These are phyloP conservation scores for Cardiospermum halicacabum DNA, from an alignment of 345 rosid species.

Conservation along the genomic window DNA sequence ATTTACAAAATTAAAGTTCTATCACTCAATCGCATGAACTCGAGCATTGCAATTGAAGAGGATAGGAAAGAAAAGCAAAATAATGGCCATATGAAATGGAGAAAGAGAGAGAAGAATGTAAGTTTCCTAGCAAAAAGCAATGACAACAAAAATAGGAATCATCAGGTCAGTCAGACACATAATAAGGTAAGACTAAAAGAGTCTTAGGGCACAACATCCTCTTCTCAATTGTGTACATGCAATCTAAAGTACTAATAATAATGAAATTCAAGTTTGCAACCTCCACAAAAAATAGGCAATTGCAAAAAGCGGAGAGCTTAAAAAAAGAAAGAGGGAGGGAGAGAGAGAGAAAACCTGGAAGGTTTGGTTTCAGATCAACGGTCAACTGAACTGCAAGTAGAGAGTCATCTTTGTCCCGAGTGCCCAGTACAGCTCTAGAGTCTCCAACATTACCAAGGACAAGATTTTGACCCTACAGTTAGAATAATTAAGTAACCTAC, in stretches of 20 bases:
- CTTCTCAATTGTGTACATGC: background rate
- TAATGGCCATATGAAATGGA: background rate
- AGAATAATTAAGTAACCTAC: slow-evolving; percentile 5
- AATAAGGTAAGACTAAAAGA: background rate
- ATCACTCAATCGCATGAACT: background rate
- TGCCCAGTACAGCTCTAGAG: slow-evolving; percentile 89
- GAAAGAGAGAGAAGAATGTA: background rate
- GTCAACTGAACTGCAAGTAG: slow-evolving; percentile 90
- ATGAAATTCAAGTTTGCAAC: background rate
- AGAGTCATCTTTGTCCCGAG: slow-evolving; percentile 57
- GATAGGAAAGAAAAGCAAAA: background rate
- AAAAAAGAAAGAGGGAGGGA: slow-evolving; percentile 6
- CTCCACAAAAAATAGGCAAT: background rate
- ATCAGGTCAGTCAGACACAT: background rate
- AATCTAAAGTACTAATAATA: background rate
- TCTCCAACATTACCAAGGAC: slow-evolving; percentile 90
- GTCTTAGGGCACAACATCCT: background rate
- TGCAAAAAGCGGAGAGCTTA: background rate
- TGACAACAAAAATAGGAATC: background rate
- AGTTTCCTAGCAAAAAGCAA: background rate
- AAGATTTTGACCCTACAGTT: slow-evolving; percentile 63
- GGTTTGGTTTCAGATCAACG: slow-evolving; percentile 95
- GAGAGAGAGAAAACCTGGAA: slow-evolving; percentile 61
- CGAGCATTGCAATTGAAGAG: background rate
- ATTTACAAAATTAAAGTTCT: background rate